Evolutionary conservation across 257 asterid species (phyloP), one percentile per base, ranked within the genome.

Genomic region (Fraxinus pennsylvanica): DNA sequence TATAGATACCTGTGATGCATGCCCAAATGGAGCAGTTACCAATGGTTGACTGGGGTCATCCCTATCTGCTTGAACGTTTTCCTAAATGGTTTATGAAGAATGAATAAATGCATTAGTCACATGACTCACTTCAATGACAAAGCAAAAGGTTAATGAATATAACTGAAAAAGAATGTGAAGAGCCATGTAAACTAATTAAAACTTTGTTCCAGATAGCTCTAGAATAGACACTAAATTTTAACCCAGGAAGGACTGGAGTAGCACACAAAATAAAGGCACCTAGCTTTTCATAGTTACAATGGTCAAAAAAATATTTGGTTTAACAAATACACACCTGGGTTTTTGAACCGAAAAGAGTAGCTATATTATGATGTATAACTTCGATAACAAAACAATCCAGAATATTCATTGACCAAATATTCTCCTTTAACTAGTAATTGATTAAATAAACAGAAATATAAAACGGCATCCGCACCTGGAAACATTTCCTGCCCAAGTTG

Each of bases 61-160:
- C n/a, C n/a, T n/a, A n/a, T n/a, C n/a, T n/a, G n/a, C n/a, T n/a
- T n/a, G n/a, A n/a, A n/a, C n/a, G n/a, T n/a, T n/a, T n/a, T n/a
- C n/a, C n/a, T n/a, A n/a, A n/a, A n/a, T n/a, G n/a, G n/a, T n/a
- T 63, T 9, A 72, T 22, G 35, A 72, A 27, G 54, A 78, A 75
- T 29, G 61, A 68, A 33, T 59, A 72, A 74, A 68, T 82, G 84
- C 27, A 71, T 57, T 36, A 73, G 47, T 72, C n/a, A 83, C 32
- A 68, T 57, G 27, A 73, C 47, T 68, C 15, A 79, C 47, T 61
- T 70, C 52, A 27, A 21, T 61, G 33, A 61, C 33, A 22, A 61
- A 63, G 69, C 21, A n/a, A 79, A 78, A 13, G 38, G 72, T 19
- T 73, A 68, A 68, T 8, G 65, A 74, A 8, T 0, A 32, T 4